Base-by-base conservation (phyloP, 1,284 basidiomycete species). In the Ganoderma multipileum region DNA sequence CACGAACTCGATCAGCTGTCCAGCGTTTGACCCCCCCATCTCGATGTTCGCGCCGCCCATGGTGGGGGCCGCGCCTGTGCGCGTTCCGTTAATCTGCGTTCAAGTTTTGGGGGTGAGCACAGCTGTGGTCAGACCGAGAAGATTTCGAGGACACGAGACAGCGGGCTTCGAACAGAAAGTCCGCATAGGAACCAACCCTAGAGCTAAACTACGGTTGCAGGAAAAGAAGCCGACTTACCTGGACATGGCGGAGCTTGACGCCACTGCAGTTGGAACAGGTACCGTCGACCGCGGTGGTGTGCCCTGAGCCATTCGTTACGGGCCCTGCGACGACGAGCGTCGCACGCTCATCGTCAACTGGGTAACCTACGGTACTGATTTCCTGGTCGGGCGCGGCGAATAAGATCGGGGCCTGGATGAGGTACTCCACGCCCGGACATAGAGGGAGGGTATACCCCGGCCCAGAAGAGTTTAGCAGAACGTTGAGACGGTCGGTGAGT, bases 321-420 rank as follows among this genome's bases (percentile, higher is more conserved):
- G 84, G 79, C 1, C 93, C 94, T 72, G 79, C 80, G 6, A 95
- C 85, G 28, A 86, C 79, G 26, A 91, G 79, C 9, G 81, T 85
- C 0, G 89, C 89, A 59, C 89, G 82, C 3, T 79, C 79, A 47
- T 80, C 78, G n/a, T 82, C 87, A 0, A 84, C 87, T 0, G 94
- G 94, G 72, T 94, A 92, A 16, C 91, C 92, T 5, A 84, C 76
- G 0, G 94, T 95, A 72, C 88, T 92, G 59, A 95, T 94, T 79
- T 95, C 94, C 80, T 95, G 90, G 73, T 89, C 81, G 0, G 86
- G 83, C 8, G 87, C 85, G 1, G 88, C 83, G 75, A 94, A 94
- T 23, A 84, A 79, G 66, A 95, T 83, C 2, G 91, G 87, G 1
- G 87, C 85, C 57, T 86, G 83, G 67, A 95, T 86, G 68, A 84